Conservation (phyloP, 78 protist species). For the Dictyostelium discoideum region DNA sequence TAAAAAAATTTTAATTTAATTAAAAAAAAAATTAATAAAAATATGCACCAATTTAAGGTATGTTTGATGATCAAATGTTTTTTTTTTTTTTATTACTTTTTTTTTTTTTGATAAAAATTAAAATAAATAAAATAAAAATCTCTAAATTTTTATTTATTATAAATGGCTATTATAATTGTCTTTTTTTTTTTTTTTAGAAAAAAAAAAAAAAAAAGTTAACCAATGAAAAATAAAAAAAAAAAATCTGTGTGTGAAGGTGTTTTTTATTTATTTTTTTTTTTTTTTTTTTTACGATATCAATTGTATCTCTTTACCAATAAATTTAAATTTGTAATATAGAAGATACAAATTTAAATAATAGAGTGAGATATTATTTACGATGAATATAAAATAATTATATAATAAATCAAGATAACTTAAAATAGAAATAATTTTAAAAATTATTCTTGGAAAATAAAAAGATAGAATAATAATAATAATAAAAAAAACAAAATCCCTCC, state of each 20-base stretch:
- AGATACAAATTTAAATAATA: neutral
- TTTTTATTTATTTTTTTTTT: too few species aligned
- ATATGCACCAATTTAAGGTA: neutral
- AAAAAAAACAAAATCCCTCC: too few species aligned
- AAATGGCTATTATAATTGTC: too few species aligned
- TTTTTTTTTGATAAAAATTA: too few species aligned
- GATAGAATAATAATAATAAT: too few species aligned
- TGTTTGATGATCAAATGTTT: neutral
- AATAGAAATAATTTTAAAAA: too few species aligned
- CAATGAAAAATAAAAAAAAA: neutral
- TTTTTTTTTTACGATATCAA: neutral
- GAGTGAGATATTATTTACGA: neutral
- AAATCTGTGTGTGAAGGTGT: neutral
- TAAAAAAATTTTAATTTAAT: neutral
- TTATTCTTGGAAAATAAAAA: neutral
- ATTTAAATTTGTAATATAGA: neutral
- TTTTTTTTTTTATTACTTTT: neutral
- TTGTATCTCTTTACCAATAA: neutral
- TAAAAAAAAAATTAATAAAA: neutral
- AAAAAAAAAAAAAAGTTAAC: neutral
- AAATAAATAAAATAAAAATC: too few species aligned
- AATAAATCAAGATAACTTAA: neutral
- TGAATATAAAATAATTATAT: neutral
- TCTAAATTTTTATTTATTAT: too few species aligned
- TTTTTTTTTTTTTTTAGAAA: too few species aligned